Conservation (phyloP, 1,139 yeast species). For the Yamadazyma diospyri region DNA sequence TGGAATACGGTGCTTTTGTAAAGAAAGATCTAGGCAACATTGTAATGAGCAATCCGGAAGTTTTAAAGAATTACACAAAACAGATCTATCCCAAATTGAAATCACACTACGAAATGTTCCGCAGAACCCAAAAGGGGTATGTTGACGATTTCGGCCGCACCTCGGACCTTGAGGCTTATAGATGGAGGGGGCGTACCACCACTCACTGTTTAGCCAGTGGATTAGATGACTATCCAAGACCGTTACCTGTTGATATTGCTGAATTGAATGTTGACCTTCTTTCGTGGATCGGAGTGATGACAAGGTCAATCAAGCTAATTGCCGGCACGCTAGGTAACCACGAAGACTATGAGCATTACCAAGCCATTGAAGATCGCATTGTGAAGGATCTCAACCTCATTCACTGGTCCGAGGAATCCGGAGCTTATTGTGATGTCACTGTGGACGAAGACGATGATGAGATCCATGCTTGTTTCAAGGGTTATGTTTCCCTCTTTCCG, state of each 20-base stretch:
- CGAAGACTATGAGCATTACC: slow-evolving; percentile 55
- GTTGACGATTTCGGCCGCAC: slow-evolving; percentile 70
- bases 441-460: slow-evolving; percentile 70
- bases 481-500: slow-evolving; percentile 85
- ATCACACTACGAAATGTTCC: slow-evolving; percentile 81
- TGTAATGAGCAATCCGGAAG: slow-evolving; percentile 57
- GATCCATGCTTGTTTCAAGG: slow-evolving; percentile 74
- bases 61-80: slow-evolving; percentile 58
- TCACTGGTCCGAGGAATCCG: slow-evolving; percentile 73
- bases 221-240: slow-evolving; percentile 92
- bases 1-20: slow-evolving; percentile 11
- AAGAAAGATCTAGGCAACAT: slow-evolving; percentile 41
- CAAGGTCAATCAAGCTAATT: slow-evolving; percentile 72
- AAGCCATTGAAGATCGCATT: slow-evolving; percentile 53
- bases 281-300: slow-evolving; percentile 93
- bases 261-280: slow-evolving; percentile 88
- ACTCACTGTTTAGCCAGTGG: slow-evolving; percentile 92
- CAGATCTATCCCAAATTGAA: slow-evolving; percentile 73
- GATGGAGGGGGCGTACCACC: slow-evolving; percentile 92
- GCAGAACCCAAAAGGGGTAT: slow-evolving; percentile 75
- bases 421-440: slow-evolving; percentile 81
- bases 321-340: slow-evolving; percentile 60
- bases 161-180: slow-evolving; percentile 57
- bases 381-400: slow-evolving; percentile 60
- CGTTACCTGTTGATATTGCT: slow-evolving; percentile 74